Conservation (phyloP, 148 eudicot genomes). For the Vaccinium vitisidaea region DNA sequence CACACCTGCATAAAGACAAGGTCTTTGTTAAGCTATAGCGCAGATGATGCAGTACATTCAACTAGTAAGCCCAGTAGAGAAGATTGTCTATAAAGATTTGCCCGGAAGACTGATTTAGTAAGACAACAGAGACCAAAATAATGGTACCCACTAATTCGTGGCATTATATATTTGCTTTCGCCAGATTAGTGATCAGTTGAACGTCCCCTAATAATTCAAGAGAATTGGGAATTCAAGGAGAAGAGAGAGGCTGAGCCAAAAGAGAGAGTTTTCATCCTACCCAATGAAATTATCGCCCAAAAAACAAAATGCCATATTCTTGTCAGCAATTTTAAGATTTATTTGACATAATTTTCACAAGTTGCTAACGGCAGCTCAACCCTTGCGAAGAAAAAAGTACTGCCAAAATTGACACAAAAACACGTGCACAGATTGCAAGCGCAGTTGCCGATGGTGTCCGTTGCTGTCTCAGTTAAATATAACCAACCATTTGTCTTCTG, state of each 20-base stretch:
- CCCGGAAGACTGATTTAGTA: neutral
- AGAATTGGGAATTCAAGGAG: neutral
- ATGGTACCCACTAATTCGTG: neutral
- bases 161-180: neutral
- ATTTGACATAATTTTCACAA: neutral
- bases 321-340: neutral
- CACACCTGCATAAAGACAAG: conserved; percentile 38
- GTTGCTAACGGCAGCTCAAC: neutral
- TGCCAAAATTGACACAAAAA: neutral
- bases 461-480: neutral
- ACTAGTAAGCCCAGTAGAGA: neutral
- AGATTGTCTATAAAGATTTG: neutral
- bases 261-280: neutral
- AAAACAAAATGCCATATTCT: neutral
- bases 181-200: neutral
- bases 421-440: neutral
- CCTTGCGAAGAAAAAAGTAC: neutral
- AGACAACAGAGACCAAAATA: neutral
- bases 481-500: neutral
- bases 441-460: neutral
- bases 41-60: neutral
- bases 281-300: neutral
- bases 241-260: neutral
- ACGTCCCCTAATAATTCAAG: neutral
- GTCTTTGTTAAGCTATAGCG: neutral